These are phyloP conservation scores for Chaetoceros muelleri DNA, from an alignment of 108 stramenopile genomes.

Conservation along the genomic window DNA sequence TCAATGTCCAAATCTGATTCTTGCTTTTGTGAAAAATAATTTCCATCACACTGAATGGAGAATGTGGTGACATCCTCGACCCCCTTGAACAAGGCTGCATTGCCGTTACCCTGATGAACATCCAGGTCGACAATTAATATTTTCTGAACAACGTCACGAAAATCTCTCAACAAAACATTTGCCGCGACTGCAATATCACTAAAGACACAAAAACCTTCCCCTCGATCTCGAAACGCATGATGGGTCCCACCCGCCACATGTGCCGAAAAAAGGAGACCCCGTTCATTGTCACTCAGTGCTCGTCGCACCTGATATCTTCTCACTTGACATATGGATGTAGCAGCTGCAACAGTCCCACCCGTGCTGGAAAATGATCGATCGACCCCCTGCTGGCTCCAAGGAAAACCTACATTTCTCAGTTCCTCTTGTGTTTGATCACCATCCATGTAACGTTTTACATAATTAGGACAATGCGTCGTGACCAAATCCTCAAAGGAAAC, in stretches of 20 bases:
- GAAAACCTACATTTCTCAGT: slow-evolving; percentile 87
- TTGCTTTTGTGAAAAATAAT: slow-evolving; percentile 78
- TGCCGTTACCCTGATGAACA: slow-evolving; percentile 93
- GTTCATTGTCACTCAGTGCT: slow-evolving; percentile 1
- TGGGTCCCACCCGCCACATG: slow-evolving; percentile 94
- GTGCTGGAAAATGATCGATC: slow-evolving; percentile 68
- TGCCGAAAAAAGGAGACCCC: slow-evolving; percentile 37
- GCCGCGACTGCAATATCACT: slow-evolving; percentile 87
- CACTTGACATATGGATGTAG: slow-evolving; percentile 42
- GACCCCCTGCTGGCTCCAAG: slow-evolving; percentile 76
- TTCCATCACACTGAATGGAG: slow-evolving; percentile 67
- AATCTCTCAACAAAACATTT: slow-evolving; percentile 63
- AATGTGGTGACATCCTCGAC: slow-evolving; percentile 55
- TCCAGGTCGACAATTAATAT: slow-evolving; percentile 85
- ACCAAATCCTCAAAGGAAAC: slow-evolving; percentile 60
- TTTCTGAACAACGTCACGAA: slow-evolving; percentile 28
- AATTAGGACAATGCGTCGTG: slow-evolving; percentile 69
- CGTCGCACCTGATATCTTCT: neutral
- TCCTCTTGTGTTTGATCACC: slow-evolving; percentile 70
- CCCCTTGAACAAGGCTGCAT: slow-evolving; percentile 67
- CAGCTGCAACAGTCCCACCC: slow-evolving; percentile 87
- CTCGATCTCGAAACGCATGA: slow-evolving; percentile 84
- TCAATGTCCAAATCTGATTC: slow-evolving; percentile 73
- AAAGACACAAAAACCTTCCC: slow-evolving; percentile 93
- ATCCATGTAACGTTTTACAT: slow-evolving; percentile 64